Conservation (phyloP, 1,284 basidiomycete genomes). For the Tremellales sp. region DNA sequence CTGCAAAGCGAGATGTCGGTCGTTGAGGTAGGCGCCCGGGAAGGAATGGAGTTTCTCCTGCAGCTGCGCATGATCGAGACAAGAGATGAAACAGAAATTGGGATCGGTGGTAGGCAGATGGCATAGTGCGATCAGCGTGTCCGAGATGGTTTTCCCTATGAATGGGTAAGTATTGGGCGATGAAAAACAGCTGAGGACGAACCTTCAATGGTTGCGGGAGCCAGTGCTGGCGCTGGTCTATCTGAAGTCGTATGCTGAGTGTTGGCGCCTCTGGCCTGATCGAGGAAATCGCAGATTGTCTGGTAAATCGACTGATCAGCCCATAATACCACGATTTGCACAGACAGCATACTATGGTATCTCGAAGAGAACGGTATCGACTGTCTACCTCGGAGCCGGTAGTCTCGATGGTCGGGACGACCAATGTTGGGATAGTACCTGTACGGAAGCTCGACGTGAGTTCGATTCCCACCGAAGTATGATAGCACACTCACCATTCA, state of each 20-base stretch:
- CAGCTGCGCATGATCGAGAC: constrained; percentile 43
- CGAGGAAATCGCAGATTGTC: constrained; percentile 74
- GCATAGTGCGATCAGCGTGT: constrained; percentile 61
- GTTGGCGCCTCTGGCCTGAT: constrained; percentile 67
- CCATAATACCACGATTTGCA: constrained; percentile 1
- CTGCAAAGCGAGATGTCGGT: constrained; percentile 57
- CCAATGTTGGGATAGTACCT: constrained; percentile 79
- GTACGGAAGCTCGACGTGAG: neutral
- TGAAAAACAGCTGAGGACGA: constrained; percentile 20
- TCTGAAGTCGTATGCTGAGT: constrained; percentile 58
- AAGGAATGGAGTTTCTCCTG: constrained; percentile 27
- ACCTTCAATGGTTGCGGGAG: constrained; percentile 75
- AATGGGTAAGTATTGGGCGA: constrained; percentile 1
- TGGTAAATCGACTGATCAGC: constrained; percentile 35
- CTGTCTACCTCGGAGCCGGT: constrained; percentile 67
- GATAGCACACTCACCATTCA: constrained; percentile 55
- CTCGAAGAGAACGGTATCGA: constrained; percentile 73
- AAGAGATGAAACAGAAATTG: constrained; percentile 50
- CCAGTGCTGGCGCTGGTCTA: constrained; percentile 69
- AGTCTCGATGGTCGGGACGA: constrained; percentile 73
- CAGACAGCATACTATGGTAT: constrained; percentile 59
- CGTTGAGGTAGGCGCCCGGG: constrained; percentile 51
- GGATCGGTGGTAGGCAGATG: constrained; percentile 56
- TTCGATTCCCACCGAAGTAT: neutral
- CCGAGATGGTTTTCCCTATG: constrained; percentile 53